These are phyloP conservation scores for Xylaria multiplex DNA, from an alignment of 2,329 filamentous ascomycete genomes.

Conservation along the genomic window DNA sequence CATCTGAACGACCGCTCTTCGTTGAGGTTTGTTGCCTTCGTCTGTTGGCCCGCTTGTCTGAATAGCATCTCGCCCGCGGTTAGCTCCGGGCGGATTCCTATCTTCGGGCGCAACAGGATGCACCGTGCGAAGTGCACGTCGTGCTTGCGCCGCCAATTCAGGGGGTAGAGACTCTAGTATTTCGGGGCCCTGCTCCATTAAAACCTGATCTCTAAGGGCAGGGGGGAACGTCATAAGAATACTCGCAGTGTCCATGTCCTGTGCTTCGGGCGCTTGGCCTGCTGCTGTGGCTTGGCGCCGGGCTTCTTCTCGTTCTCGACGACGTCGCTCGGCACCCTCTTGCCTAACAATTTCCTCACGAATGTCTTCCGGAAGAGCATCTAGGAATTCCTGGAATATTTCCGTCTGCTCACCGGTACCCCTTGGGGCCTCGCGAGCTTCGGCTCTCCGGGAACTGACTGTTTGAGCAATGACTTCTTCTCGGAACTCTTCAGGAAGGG, in stretches of 20 bases:
- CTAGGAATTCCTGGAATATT: slow-evolving; percentile 92
- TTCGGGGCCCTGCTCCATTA: slow-evolving; percentile 92
- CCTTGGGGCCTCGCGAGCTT: slow-evolving; percentile 74
- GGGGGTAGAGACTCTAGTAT: slow-evolving; percentile 85
- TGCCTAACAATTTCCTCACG: slow-evolving; percentile 90
- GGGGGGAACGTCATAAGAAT: slow-evolving; percentile 92
- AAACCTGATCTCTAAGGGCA: slow-evolving; percentile 82
- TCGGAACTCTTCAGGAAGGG: slow-evolving; percentile 95
- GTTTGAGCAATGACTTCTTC: slow-evolving; percentile 96
- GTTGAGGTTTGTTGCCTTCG: slow-evolving; percentile 71
- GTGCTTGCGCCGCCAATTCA: slow-evolving; percentile 86
- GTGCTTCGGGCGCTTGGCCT: slow-evolving; percentile 60
- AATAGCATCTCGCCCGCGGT: slow-evolving; percentile 40
- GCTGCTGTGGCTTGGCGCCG: slow-evolving; percentile 71
- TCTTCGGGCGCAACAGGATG: slow-evolving; percentile 50
- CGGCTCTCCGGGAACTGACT: slow-evolving; percentile 81
- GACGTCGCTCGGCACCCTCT: slow-evolving; percentile 87
- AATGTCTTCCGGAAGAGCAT: slow-evolving; percentile 89
- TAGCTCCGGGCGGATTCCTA: slow-evolving; percentile 54
- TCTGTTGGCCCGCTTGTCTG: slow-evolving; percentile 45
- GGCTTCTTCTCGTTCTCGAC: slow-evolving; percentile 83
- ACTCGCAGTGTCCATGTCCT: slow-evolving; percentile 90
- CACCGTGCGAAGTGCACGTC: slow-evolving; percentile 66
- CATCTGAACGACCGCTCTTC: slow-evolving; percentile 91
- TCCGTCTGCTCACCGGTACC: slow-evolving; percentile 80